Evolutionary conservation across 495 filamentous ascomycete species (phyloP).

Genomic region (Durotheca rogersii): DNA sequence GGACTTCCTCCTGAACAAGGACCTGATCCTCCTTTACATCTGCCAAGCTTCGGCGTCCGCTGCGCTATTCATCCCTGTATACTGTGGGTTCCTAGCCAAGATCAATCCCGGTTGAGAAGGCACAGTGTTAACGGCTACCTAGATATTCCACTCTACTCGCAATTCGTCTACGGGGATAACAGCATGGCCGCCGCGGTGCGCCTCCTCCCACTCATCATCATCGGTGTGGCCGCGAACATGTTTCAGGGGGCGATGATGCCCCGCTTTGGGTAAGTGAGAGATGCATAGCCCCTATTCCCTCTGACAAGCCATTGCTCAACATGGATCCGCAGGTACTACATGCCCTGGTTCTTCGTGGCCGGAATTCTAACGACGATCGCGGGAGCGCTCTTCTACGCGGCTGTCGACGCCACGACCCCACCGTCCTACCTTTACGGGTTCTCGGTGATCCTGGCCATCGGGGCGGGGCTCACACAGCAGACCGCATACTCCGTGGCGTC

Average conservation of each 20-base stretch:
- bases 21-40: conserved; percentile 48
- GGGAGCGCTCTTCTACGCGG: conserved; percentile 51
- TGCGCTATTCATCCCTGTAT: conserved; percentile 43
- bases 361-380: conserved; percentile 51
- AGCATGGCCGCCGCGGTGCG: conserved; percentile 54
- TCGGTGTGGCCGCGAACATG: conserved; percentile 51
- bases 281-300: no score
- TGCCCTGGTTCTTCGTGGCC: conserved; percentile 57
- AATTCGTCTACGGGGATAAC: conserved; percentile 54
- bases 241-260: conserved; percentile 53
- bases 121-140: no score
- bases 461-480: conserved; percentile 54
- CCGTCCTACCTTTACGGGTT: conserved; percentile 54
- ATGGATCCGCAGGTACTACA: conserved; percentile 59
- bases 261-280: no score
- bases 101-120: no score
- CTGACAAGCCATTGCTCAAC: no score
- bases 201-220: conserved; percentile 58
- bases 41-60: conserved; percentile 40
- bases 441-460: conserved; percentile 52
- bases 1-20: conserved; percentile 48
- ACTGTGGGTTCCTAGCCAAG: no score
- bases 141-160: conserved; percentile 60
- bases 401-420: conserved; percentile 36
- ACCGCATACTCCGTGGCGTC: conserved; percentile 57